phyloP scores from a whole-genome alignment of 2,329 filamentous ascomycete genomes.

The Ciborinia camelliae region DNA sequence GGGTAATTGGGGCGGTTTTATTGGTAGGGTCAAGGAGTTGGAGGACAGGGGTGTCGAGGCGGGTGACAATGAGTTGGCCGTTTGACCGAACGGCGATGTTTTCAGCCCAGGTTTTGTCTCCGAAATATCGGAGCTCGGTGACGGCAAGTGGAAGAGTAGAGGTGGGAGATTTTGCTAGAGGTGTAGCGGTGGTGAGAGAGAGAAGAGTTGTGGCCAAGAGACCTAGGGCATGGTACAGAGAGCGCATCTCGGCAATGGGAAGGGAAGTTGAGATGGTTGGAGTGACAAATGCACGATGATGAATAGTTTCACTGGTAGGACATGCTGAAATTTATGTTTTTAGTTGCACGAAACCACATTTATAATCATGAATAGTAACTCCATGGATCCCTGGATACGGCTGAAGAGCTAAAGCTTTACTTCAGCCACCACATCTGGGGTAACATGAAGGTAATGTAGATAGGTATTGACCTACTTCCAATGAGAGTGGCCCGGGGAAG shows the following conservation, averaged over 20 bases:
- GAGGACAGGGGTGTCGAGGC: conserved; percentile 37
- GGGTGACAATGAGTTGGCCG: conserved; percentile 38
- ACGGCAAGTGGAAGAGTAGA: conserved; percentile 21
- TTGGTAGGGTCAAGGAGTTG: conserved; percentile 37
- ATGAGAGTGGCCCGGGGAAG: background rate
- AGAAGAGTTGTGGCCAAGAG: background rate
- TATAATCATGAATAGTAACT: background rate
- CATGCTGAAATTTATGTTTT: background rate
- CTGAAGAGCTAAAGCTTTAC: background rate
- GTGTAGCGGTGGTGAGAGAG: background rate
- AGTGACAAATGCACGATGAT: background rate
- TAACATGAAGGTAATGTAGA: background rate
- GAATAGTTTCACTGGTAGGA: background rate
- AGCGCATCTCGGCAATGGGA: background rate
- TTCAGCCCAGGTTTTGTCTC: conserved; percentile 31
- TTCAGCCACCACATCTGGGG: background rate
- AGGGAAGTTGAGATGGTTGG: background rate
- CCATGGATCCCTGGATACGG: background rate
- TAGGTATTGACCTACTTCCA: background rate
- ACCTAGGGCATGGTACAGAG: background rate
- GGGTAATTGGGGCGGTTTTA: conserved; percentile 20
- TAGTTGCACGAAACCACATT: background rate
- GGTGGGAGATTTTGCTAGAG: background rate
- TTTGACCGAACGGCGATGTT: conserved; percentile 40
- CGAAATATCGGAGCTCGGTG: conserved; percentile 18